Evolutionary conservation across 108 stramenopile genomes (phyloP).

Genomic region (Discostella stelligeroides): DNA sequence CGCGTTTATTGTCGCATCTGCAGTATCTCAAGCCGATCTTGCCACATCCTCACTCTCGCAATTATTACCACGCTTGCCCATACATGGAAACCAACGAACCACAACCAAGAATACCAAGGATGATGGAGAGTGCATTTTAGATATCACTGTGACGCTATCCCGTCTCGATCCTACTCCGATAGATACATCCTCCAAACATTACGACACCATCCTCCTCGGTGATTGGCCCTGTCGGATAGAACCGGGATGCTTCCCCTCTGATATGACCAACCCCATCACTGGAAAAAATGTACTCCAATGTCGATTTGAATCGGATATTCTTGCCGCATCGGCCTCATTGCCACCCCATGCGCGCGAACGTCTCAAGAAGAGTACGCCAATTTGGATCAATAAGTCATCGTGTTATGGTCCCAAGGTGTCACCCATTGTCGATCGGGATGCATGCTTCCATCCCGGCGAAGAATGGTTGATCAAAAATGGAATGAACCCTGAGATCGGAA

Average conservation of each 20-base stretch:
- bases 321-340: conserved; percentile 45
- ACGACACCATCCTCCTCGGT: conserved; percentile 54
- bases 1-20: conserved; percentile 16
- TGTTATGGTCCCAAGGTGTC: conserved; percentile 69
- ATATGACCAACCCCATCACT: conserved; percentile 14
- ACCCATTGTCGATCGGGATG: conserved; percentile 54
- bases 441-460: conserved; percentile 75
- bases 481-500: conserved; percentile 50
- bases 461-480: conserved; percentile 69
- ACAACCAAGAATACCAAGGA: conserved; percentile 1
- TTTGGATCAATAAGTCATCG: conserved; percentile 72
- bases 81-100: not conserved
- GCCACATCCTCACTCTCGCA: too few species aligned
- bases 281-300: conserved; percentile 9
- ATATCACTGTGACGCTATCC: conserved; percentile 32
- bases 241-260: conserved; percentile 49
- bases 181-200: conserved; percentile 65
- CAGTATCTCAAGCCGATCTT: not conserved
- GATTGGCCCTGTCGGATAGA: conserved; percentile 61
- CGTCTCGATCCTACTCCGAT: conserved; percentile 56
- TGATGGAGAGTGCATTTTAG: conserved; percentile 24
- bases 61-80: not conserved
- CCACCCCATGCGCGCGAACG: conserved; percentile 55
- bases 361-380: conserved; percentile 56
- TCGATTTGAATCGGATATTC: conserved; percentile 59